Base-by-base conservation (phyloP, 23 red algal genomes). In the Gracilaria vermiculophylla region DNA sequence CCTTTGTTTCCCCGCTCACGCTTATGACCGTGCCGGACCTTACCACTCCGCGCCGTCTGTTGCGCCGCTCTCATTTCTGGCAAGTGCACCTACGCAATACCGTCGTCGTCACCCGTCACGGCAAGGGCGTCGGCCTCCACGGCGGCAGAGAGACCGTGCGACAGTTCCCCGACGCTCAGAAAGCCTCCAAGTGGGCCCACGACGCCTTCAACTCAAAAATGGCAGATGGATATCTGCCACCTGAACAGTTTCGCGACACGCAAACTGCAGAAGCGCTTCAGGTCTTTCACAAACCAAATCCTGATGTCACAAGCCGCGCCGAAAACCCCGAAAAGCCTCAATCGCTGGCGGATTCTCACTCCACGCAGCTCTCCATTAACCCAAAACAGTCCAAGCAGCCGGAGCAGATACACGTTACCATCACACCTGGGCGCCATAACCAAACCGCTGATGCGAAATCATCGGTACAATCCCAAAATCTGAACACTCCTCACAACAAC, bases 11-110 rank as follows among this genome's bases (percentile, higher is more conserved):
- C 37, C 23, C 37, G 36, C 34, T 29, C 20, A 32, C 47, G 67
- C 67, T 3, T 25, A 85, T 69, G 58, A 67, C 33, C 81, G 45
- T 36, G 12, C 57, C 62, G 11, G 81, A 85, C 62, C 61, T 85
- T 5, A 67, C 81, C 81, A 70, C 25, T 28, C 81, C 81, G 58
- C 81, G 48, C 27, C 81, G 62, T 45, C 62, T 85, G 34, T 53
- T 71, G 25, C 81, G 81, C 81, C 81, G 81, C 62, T 70, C 81
- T 14, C 62, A 70, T 45, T 85, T 85, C 62, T 85, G 81, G 81
- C 61, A 85, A 48, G 41, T 79, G 20, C 75, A 54, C 1, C 35
- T 85, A 20, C 44, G 57, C 36, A 39, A 39, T 43, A 62, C 20
- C 81, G 31, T 31, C 24, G 31, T 54, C 42, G 48, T 66, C 36